Evolutionary conservation across 352 stramenopile species (phyloP).

Genomic region (Pythium guiyangense): DNA sequence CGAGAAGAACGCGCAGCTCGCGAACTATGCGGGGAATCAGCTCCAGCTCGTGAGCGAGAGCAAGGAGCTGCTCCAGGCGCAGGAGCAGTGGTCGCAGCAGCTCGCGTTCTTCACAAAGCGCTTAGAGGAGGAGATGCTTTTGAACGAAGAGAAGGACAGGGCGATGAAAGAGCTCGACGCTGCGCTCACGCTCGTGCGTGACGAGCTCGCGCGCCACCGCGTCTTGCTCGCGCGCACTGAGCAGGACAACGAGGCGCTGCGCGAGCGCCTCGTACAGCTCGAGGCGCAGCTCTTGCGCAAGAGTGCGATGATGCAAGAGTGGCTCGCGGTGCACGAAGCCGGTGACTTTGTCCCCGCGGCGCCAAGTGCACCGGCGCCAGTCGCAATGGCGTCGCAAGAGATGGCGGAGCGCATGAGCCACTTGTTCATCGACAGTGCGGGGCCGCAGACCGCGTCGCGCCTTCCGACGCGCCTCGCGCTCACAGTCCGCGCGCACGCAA

Average conservation of each 20-base stretch:
- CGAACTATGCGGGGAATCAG: conserved; percentile 47
- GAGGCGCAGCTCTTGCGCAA: conserved; percentile 41
- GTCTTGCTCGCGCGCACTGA: conserved; percentile 49
- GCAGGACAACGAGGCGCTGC: conserved; percentile 30
- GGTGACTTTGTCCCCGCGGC: conserved; percentile 17
- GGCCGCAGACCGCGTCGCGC: conserved; percentile 12
- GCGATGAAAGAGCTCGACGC: conserved; percentile 62
- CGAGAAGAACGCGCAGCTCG: conserved; percentile 59
- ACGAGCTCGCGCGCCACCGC: conserved; percentile 61
- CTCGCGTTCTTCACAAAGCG: conserved; percentile 48
- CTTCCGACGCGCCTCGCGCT: conserved; percentile 41
- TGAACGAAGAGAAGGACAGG: conserved; percentile 64
- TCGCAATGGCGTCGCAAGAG: conserved; percentile 31
- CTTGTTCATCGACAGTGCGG: conserved; percentile 23
- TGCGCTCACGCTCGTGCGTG: conserved; percentile 33
- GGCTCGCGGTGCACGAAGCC: conserved; percentile 28
- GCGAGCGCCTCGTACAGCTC: conserved; percentile 33
- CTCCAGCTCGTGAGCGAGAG: conserved; percentile 64
- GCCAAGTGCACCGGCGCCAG: not conserved
- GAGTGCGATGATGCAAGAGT: too few relatives aligned
- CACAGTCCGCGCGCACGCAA: conserved; percentile 71
- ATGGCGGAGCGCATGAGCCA: conserved; percentile 42
- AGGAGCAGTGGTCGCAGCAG: conserved; percentile 52
- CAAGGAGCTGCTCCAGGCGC: conserved; percentile 65
- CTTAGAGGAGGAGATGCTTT: conserved; percentile 55